A percentile compares a stretch with the other conserved stretches of the same genome.
These are phyloP conservation scores for Thraustotheca clavata DNA, from an alignment of 352 stramenopile genomes.

Conservation along the genomic window DNA sequence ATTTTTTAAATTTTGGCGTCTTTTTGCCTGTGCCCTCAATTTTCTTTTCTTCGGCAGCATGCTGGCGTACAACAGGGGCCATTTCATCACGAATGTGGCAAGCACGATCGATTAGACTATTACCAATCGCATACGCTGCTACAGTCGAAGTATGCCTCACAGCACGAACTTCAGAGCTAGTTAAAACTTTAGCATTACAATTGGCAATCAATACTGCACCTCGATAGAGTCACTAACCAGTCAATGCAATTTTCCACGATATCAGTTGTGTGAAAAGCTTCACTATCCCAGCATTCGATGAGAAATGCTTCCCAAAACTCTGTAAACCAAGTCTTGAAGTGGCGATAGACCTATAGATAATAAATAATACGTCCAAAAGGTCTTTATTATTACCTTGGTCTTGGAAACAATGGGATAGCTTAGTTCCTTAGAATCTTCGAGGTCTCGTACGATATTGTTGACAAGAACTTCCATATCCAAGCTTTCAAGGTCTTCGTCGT, in stretches of 20 bases:
- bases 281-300: slow-evolving; percentile 68
- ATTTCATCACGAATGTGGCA: slow-evolving; percentile 51
- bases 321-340: slow-evolving; percentile 56
- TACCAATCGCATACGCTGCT: slow-evolving; percentile 53
- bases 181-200: slow-evolving; percentile 5
- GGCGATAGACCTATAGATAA: not conserved
- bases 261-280: slow-evolving; percentile 64
- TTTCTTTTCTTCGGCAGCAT: slow-evolving; percentile 57
- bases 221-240: slow-evolving; percentile 75
- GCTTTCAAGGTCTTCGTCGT: slow-evolving; percentile 44
- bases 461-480: slow-evolving; percentile 65
- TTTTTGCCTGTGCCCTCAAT: slow-evolving; percentile 17
- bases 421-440: slow-evolving; percentile 41
- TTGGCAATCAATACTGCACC: slow-evolving; percentile 26
- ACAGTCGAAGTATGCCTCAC: slow-evolving; percentile 75
- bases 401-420: slow-evolving; percentile 62
- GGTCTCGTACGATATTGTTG: slow-evolving; percentile 51
- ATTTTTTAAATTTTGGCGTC: slow-evolving; percentile 9
- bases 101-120: slow-evolving; percentile 47
- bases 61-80: slow-evolving; percentile 54
- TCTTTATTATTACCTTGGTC: slow-evolving; percentile 25
- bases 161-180: slow-evolving; percentile 69
- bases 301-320: slow-evolving; percentile 75
- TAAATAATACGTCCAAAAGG: not conserved
- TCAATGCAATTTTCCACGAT: slow-evolving; percentile 59